Base-by-base conservation (phyloP, 225 moss, liverwort and hornwort species). In the Marchantia polymorpha region DNA sequence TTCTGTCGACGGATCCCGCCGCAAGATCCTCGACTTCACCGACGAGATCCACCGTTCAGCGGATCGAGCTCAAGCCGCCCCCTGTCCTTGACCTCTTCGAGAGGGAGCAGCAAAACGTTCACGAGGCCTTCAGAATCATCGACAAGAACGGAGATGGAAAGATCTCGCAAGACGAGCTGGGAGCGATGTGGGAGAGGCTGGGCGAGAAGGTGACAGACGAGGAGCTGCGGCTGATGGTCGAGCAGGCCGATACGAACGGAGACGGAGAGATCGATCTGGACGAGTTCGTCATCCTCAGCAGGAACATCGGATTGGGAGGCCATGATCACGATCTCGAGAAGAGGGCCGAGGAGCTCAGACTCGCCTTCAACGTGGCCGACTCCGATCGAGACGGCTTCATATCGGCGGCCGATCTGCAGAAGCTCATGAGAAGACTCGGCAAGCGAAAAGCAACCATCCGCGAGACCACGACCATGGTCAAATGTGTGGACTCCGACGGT, bases 341-440 rank as follows among this genome's bases (percentile, higher is more conserved):
- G 16, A 25, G 52, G 0, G 26, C 15, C 5, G 90, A 89, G 50
- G 90, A 83, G 8, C 77, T 92, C 5, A 81, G 72, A 66, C 85
- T 80, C 66, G 90, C 89, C 12, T 92, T 92, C 72, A 75, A 85
- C 26, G 89, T 90, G 53, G 90, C 86, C 20, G 90, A 92, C 66
- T 75, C 83, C 10, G 89, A 90, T 46, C 83, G 80, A 48, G 86
- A 92, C 73, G 86, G 89, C 20, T 89, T 78, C 74, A 90, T 92
- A 56, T 89, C 86, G 20, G 3, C 83, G 78, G 23, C 82, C 82
- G 82, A 87, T 85, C 63, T 73, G 29, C 52, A 55, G 73, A 76
- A 86, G 75, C 86, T 92, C 6, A 79, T 88, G 86, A 65, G 61
- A 64, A 76, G 81, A 61, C 77, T 92, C 12, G 90, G 87, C 65